Percentiles rank a stretch among this genome's conserved stretches.
Evolutionary conservation across 1,284 basidiomycete genomes (phyloP).

Genomic region (Phenoliferia sp.): DNA sequence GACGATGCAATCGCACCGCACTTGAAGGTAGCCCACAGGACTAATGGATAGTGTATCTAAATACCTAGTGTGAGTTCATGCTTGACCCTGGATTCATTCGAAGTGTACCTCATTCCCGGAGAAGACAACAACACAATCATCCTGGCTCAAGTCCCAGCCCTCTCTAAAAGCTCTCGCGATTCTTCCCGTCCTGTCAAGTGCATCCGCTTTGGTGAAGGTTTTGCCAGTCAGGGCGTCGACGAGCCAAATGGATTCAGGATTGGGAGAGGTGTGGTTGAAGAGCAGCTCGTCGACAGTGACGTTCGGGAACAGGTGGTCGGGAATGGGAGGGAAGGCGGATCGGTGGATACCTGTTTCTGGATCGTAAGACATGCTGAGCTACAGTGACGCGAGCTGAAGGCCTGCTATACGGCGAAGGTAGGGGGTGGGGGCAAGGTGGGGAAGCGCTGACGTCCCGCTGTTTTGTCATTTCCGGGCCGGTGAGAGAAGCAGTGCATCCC

Average conservation of each 20-base stretch:
- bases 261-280: slow-evolving; percentile 4
- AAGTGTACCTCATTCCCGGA: slow-evolving; percentile 17
- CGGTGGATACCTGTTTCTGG: slow-evolving; percentile 16
- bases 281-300: slow-evolving; percentile 25
- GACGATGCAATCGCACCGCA: slow-evolving; percentile 67
- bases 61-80: slow-evolving; percentile 48
- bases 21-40: slow-evolving; percentile 68
- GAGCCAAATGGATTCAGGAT: slow-evolving; percentile 13
- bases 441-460: too few relatives aligned
- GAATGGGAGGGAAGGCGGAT: slow-evolving; percentile 1
- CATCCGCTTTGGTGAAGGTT: slow-evolving; percentile 8
- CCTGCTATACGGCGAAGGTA: too few relatives aligned
- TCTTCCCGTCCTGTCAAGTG: slow-evolving; percentile 5
- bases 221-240: slow-evolving; percentile 10
- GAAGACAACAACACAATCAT: slow-evolving; percentile 12
- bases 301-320: neutral
- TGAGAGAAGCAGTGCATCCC: too few relatives aligned
- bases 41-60: slow-evolving; percentile 57
- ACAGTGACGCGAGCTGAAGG: too few relatives aligned
- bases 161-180: slow-evolving; percentile 17
- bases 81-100: neutral
- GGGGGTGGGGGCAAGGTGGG: too few relatives aligned
- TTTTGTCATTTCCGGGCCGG: too few relatives aligned
- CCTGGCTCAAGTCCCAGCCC: slow-evolving; percentile 2
- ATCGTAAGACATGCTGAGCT: slow-evolving; percentile 29